These are phyloP conservation scores for Yamadazyma diospyri DNA, from an alignment of 1,139 yeast genomes.

Conservation along the genomic window DNA sequence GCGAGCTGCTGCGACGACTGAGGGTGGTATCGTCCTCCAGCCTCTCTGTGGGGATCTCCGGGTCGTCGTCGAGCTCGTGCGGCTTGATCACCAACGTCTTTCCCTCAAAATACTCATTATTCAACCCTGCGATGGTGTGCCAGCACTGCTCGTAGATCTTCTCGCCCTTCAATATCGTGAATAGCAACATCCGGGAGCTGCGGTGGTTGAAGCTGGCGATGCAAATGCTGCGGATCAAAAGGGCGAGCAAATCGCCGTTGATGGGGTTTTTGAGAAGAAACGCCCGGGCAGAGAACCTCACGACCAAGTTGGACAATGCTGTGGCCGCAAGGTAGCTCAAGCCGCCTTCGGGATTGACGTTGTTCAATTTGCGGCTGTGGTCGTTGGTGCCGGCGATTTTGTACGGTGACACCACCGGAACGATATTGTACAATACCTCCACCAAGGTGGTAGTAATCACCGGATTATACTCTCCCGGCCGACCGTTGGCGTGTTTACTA, in stretches of 20 bases:
- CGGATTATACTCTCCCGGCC: slow-evolving; percentile 6
- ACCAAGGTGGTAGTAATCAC: slow-evolving; percentile 44
- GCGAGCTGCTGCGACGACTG: not conserved
- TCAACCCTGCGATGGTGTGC: slow-evolving; percentile 29
- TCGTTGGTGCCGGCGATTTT: slow-evolving; percentile 20
- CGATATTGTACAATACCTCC: slow-evolving; percentile 59
- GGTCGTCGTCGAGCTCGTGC: not conserved
- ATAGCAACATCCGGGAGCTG: slow-evolving; percentile 54
- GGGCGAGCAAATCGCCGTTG: slow-evolving; percentile 58
- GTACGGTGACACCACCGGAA: slow-evolving; percentile 31
- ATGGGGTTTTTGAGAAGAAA: slow-evolving; percentile 42
- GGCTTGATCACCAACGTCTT: slow-evolving; percentile 15
- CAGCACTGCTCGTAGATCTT: slow-evolving; percentile 31
- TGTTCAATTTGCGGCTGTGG: slow-evolving; percentile 25
- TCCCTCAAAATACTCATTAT: slow-evolving; percentile 26
- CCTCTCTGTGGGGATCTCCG: not conserved
- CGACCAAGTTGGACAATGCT: slow-evolving; percentile 52
- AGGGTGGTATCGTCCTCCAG: slow-evolving; percentile 1
- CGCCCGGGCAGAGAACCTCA: slow-evolving; percentile 37
- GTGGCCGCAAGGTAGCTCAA: slow-evolving; percentile 61
- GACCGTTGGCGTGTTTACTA: slow-evolving; percentile 11
- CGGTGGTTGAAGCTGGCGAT: slow-evolving; percentile 45
- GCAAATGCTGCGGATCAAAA: slow-evolving; percentile 52
- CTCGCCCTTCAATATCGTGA: slow-evolving; percentile 50
- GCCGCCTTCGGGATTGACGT: slow-evolving; percentile 40